Base-by-base conservation (phyloP, 345 rosid genomes). In the Cardamine occulta region DNA sequence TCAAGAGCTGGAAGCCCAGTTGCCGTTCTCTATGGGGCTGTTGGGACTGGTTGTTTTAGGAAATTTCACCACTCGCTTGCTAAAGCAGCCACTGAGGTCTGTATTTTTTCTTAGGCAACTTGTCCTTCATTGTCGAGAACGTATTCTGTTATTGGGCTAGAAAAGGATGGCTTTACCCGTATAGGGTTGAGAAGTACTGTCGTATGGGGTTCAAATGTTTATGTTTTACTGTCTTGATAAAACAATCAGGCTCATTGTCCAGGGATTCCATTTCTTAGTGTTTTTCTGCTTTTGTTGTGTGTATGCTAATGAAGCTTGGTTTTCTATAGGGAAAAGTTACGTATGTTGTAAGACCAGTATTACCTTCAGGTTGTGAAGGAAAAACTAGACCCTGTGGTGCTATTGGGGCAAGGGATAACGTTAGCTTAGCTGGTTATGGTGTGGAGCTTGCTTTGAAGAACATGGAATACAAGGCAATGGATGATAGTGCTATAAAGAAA, bases 391-490 rank as follows among this genome's bases (percentile, higher is more conserved):
- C 61, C n/a, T 95, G 98, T 74, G 97, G 89, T 81, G 93, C 96
- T 76, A 74, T 93, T 77, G 98, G 99, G 53, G 81, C 91, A 17
- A 84, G 75, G 65, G 96, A 86, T 71, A 81, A 85, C 76, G 85
- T 91, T 79, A 86, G 85, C 79, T 88, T 93, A 84, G 99, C 94
- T 77, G 99, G 99, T 66, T 95, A 93, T 82, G 98, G 99, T 53
- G 97, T 93, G 35, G 99, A 95, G 82, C 99, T 95, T 81, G 99
- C 99, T 73, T 51, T 95, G 83, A 95, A 95, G 86, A 95, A 93
- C 81, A 95, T 95, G 99, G 98, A 95, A 81, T 95, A 95, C 71
- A 95, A 95, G 76, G 99, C 99, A 40, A 93, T 95, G 88, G 99
- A 95, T 84, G 99, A 95, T 77, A 90, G 88, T 81, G 80, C 90